Conservation (phyloP, 257 asterid species). For the Nicotiana sylvestris region DNA sequence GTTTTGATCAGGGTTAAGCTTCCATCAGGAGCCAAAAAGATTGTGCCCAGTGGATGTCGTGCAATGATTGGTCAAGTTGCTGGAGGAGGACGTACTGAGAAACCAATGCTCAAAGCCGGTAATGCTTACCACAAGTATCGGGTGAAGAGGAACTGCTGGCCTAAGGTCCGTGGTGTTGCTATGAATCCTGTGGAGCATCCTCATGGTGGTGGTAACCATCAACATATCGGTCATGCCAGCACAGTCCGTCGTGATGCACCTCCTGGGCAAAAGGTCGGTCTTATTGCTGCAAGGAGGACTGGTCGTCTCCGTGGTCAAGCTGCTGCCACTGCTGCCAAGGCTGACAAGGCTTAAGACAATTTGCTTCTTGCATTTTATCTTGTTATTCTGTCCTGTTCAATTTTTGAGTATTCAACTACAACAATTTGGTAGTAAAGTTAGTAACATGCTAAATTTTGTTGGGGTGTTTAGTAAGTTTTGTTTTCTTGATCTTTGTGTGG, state of each 20-base stretch:
- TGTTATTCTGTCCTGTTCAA: neutral
- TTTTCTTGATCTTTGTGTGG: neutral
- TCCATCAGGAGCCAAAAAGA: constrained; percentile 21
- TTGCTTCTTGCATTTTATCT: neutral
- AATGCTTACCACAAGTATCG: constrained; percentile 41
- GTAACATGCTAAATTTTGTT: constrained; percentile 5
- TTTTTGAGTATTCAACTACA: neutral
- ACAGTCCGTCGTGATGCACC: constrained; percentile 68
- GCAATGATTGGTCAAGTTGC: constrained; percentile 25
- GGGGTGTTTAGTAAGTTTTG: neutral
- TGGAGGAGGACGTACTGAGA: constrained; percentile 26
- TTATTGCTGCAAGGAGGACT: constrained; percentile 56
- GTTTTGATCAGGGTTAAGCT: constrained; percentile 11
- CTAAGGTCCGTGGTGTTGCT: constrained; percentile 31
- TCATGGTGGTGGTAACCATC: constrained; percentile 73
- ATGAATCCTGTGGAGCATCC: constrained; percentile 74
- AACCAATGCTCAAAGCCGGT: constrained; percentile 15
- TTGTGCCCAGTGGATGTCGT: constrained; percentile 19
- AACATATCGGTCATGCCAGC: constrained; percentile 58
- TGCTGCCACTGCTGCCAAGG: constrained; percentile 51
- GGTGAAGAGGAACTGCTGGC: constrained; percentile 30
- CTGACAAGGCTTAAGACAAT: constrained; percentile 28
- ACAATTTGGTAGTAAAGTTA: neutral
- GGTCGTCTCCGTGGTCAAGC: constrained; percentile 67
- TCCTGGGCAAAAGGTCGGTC: constrained; percentile 62